Evolutionary conservation across 2,329 filamentous ascomycete genomes (phyloP), one percentile per base, ranked within the genome.

Genomic region (Diplodia corticola): DNA sequence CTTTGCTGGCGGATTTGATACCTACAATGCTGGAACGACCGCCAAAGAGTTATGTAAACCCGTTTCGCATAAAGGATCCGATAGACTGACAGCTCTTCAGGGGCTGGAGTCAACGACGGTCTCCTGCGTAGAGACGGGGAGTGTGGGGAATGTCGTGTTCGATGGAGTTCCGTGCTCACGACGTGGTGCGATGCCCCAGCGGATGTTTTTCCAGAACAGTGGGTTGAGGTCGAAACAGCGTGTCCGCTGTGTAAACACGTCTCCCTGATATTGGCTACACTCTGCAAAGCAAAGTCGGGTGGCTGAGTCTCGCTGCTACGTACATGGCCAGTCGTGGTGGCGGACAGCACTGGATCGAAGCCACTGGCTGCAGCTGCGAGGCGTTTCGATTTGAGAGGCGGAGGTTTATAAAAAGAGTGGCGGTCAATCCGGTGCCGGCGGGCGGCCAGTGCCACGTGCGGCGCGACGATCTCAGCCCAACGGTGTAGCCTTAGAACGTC

Each of bases 401-500:
- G 37, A 15, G n/a, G 40, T 9, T 26, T 28, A 26, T n/a, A 50
- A 50, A 50, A 50, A 50, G 48, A 50, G 48, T 50, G 48, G 48
- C 48, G 48, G 48, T 50, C 48, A 50, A 28, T 26, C 22, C 48
- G 24, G 26, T 17, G 48, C 26, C 26, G 22, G 40, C 17, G 40
- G 17, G n/a, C 17, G 22, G 40, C 17, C 17, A 6, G n/a, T 6
- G 40, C 6, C 3, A 6, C 40, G 40, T 44, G 17, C 40, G 40
- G n/a, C 40, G 40, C 40, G 26, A 24, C 48, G 26, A 50, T 50
- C 40, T 20, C 40, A 44, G 40, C 40, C 40, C 40, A 44, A 44
- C 40, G 40, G 40, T 44, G 51, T 35, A 54, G 17, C 51, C 51
- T 35, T 28, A 54, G n/a, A 54, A 54, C 51, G 51, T 54, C 51